A percentile compares a stretch with the other conserved stretches of the same genome.
phyloP scores from a whole-genome alignment of 768 basidiomycete species.

The Macrolepiota dolichaula region DNA sequence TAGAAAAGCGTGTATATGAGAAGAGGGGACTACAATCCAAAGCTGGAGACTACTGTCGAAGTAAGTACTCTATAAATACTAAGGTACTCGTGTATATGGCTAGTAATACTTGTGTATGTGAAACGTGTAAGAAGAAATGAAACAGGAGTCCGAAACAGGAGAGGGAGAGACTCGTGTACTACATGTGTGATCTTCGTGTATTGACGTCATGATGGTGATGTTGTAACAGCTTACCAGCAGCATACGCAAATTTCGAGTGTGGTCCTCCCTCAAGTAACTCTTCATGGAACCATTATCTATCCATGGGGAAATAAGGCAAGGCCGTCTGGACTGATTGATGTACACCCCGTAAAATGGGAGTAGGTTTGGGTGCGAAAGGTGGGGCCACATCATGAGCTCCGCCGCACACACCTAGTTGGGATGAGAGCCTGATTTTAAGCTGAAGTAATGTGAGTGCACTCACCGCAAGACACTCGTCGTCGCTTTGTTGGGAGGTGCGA shows the following conservation, averaged over 20 bases:
- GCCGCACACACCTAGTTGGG: background rate
- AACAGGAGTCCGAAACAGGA: too few relatives aligned
- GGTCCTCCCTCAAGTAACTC: slow-evolving; percentile 12
- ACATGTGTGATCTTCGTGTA: too few relatives aligned
- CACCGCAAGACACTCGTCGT: background rate
- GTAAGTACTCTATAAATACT: too few relatives aligned
- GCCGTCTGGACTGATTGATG: background rate
- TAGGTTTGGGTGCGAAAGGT: slow-evolving; percentile 30
- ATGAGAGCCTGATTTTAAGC: background rate
- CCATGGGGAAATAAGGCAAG: slow-evolving; percentile 19
- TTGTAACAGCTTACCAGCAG: slow-evolving; percentile 12
- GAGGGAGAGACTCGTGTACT: too few relatives aligned
- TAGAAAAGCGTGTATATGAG: too few relatives aligned
- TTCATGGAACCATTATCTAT: slow-evolving; percentile 17
- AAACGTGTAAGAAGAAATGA: too few relatives aligned
- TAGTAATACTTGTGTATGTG: too few relatives aligned
- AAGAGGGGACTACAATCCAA: too few relatives aligned
- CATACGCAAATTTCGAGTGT: slow-evolving; percentile 8
- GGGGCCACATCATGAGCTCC: slow-evolving; percentile 31
- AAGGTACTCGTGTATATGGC: too few relatives aligned
- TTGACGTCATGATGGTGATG: too few relatives aligned
- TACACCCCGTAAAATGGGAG: slow-evolving; percentile 32
- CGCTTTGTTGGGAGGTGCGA: background rate
- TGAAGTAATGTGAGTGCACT: background rate
- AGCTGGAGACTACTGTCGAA: too few relatives aligned